Evolutionary conservation across 2,329 filamentous ascomycete species (phyloP), one percentile per base, ranked within the genome.

Genomic region (Pyricularia sp.): DNA sequence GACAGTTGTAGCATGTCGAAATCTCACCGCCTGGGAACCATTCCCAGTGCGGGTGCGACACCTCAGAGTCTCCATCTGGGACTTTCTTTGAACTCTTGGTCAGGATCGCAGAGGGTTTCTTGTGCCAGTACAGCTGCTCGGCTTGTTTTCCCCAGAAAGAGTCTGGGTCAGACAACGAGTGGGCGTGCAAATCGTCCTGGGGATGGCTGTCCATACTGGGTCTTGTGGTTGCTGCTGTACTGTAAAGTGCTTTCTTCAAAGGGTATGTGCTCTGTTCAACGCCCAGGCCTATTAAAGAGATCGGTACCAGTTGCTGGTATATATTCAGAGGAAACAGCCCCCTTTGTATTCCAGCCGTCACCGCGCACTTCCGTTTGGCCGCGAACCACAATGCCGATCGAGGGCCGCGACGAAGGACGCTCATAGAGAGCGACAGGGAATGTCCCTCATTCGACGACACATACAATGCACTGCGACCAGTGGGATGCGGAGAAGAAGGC

Each of bases 1-100:
- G 79, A 73, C 91, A 96, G 74, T 97, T 97, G 79, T 91, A 96
- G 69, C 89, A 91, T 0, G 91, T 96, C 53, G 89, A 94, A 70
- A 97, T 90, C 77, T 94, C 87, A 67, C 93, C 93, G 68, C 86
- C 90, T 0, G 90, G 85, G 70, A 96, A 97, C 93, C 93, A 97
- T 68, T 86, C 84, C 92, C 93, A 97, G 72, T 89, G 86, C 57
- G 85, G 82, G 72, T 96, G 87, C 19, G 79, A 78, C n/a, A 80
- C 24, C 13, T 59, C 55, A 19, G 55, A 19, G 24, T 28, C 24
- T 28, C 24, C 24, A 28, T 28, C 55, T 4, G 10, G 22, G 24
- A 94, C 78, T 8, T 79, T 84, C 75, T 90, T 93, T 62, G 81
- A 84, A 24, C 80, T 82, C 53, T 77, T 79, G 3, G 78, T 77